Evolutionary conservation across 805 yeast genomes (phyloP), one percentile per base, ranked within the genome.

Genomic region (Metschnikowia lochheadii): DNA sequence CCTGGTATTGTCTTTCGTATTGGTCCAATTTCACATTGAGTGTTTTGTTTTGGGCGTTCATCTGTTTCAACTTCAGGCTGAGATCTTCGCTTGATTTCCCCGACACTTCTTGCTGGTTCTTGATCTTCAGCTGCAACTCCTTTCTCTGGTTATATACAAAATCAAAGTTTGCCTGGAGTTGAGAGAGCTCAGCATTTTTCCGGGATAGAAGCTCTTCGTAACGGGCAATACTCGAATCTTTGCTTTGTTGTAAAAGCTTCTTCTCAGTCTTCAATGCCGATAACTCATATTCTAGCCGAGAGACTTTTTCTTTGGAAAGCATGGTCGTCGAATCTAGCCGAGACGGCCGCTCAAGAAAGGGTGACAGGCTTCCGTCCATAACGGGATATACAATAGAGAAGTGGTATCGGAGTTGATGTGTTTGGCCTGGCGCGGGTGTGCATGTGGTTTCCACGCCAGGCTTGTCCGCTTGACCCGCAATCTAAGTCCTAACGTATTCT

Each of bases 131-230:
- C 17, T 65, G 63, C 33, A 65, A 55, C 43, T 66, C 65, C 31
- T 64, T 61, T 48, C 72, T 61, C 49, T 72, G 72, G 32, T 63
- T 64, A 48, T 64, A 69, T 10, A 72, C 48, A 50, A 52, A 73
- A 47, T 70, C 73, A 41, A 74, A 67, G 53, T 69, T 70, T 29
- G 61, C 59, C 53, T 73, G 70, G 13, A 74, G 58, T 32, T 59
- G 62, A 29, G 60, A 59, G 45, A 65, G 57, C 41, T 65, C 70
- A 37, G 68, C 69, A 50, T 64, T 67, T 53, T 73, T 73, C 34
- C 62, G 56, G 11, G 55, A 49, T 13, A 72, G 52, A 6, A 70
- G 53, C 43, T 50, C 59, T 46, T 70, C 75, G 48, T 57, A 51
- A 17, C 56, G 43, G 17, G 52, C 53, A 13, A 46, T 53, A 15